phyloP scores from a whole-genome alignment of 495 filamentous ascomycete genomes.

The Aspergillus conjunctus region DNA sequence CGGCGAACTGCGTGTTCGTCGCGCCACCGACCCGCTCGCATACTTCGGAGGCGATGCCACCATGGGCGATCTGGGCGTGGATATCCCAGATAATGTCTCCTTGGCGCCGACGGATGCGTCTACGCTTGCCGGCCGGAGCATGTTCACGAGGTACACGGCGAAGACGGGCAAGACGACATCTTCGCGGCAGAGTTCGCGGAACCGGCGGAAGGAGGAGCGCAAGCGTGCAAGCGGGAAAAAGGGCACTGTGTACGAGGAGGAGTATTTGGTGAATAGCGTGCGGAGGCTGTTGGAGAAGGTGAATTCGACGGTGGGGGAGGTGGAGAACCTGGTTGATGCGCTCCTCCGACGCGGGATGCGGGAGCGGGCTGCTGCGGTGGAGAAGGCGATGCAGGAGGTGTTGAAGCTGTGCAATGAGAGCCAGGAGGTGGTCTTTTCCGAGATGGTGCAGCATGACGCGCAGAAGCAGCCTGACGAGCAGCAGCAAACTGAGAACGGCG shows the following conservation, averaged over 20 bases:
- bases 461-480: conserved; percentile 15
- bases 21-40: conserved; percentile 75
- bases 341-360: conserved; percentile 80
- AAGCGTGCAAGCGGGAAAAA: conserved; percentile 94
- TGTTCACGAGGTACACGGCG: conserved; percentile 92
- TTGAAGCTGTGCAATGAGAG: conserved; percentile 64
- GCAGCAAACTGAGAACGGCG: not conserved
- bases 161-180: conserved; percentile 80
- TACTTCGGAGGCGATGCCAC: conserved; percentile 73
- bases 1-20: conserved; percentile 75
- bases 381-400: conserved; percentile 70
- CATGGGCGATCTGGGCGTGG: conserved; percentile 47
- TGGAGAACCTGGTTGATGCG: conserved; percentile 69
- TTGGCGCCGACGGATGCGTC: conserved; percentile 82
- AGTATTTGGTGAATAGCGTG: conserved; percentile 88
- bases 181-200: conserved; percentile 78
- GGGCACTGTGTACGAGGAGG: conserved; percentile 95
- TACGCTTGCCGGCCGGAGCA: conserved; percentile 67
- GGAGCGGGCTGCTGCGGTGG: conserved; percentile 78
- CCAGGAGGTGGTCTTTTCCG: conserved; percentile 67
- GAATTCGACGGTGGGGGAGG: conserved; percentile 68
- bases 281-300: conserved; percentile 82
- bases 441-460: conserved; percentile 21
- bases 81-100: conserved; percentile 89
- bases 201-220: conserved; percentile 82